Conservation (phyloP, 345 rosid genomes). For the Litchi chinensis region DNA sequence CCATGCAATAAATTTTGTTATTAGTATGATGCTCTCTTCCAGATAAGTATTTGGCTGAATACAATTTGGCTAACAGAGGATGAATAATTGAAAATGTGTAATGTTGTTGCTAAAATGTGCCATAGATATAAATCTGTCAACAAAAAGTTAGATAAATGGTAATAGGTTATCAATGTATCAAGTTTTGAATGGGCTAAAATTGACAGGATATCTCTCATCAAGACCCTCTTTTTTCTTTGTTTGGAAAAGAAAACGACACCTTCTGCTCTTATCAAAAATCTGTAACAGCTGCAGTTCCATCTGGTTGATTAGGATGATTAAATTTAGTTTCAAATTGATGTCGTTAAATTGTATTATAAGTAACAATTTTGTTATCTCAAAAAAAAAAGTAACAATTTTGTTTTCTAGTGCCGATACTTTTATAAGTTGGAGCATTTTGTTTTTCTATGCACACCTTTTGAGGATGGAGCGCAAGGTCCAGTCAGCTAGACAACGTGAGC, state of each 20-base stretch:
- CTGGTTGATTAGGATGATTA: constrained; percentile 9
- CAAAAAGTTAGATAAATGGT: neutral
- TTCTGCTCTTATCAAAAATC: neutral
- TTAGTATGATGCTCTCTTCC: neutral
- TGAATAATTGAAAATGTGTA: neutral
- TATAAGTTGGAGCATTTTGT: constrained; percentile 1
- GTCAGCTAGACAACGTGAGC: constrained; percentile 74
- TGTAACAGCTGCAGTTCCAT: neutral
- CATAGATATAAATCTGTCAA: too few species aligned
- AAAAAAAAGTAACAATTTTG: neutral
- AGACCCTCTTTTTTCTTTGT: neutral
- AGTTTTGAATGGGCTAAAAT: neutral
- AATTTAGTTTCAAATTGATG: neutral
- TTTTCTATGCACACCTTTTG: constrained; percentile 48
- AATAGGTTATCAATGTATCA: neutral
- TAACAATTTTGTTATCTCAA: neutral
- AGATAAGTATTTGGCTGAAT: neutral
- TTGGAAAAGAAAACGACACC: neutral
- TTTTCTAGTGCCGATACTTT: neutral
- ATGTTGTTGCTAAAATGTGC: too few species aligned
- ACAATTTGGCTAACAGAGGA: neutral
- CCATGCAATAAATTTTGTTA: neutral
- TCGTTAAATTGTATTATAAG: constrained; percentile 2
- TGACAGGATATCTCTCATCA: neutral
- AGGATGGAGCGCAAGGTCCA: constrained; percentile 77